These are phyloP conservation scores for Amanita subjunquillea DNA, from an alignment of 768 basidiomycete genomes.

Conservation along the genomic window DNA sequence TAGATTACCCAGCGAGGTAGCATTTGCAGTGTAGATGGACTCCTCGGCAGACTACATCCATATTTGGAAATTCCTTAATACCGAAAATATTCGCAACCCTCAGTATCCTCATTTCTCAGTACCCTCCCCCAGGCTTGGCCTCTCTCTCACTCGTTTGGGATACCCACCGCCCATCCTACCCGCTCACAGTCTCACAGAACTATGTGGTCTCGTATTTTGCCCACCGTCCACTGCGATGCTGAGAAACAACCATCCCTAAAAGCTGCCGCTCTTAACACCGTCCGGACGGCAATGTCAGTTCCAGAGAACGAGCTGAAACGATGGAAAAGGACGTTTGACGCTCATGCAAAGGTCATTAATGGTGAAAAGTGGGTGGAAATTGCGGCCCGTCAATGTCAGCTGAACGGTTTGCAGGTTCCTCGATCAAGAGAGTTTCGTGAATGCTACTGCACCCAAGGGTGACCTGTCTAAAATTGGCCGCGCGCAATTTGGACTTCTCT, in stretches of 20 bases:
- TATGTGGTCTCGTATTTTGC: constrained; percentile 35
- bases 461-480: constrained; percentile 83
- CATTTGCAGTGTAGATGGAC: constrained; percentile 12
- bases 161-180: constrained; percentile 26
- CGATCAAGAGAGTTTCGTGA: constrained; percentile 82
- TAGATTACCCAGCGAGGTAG: constrained; percentile 30
- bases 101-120: background rate
- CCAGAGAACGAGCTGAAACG: constrained; percentile 80
- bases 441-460: constrained; percentile 83
- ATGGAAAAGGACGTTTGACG: constrained; percentile 84
- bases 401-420: constrained; percentile 43
- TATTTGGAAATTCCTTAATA: background rate
- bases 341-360: constrained; percentile 60
- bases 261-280: constrained; percentile 47
- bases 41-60: background rate
- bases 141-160: constrained; percentile 7
- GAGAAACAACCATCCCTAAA: constrained; percentile 33
- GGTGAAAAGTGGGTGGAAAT: constrained; percentile 69
- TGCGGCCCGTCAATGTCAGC: constrained; percentile 12
- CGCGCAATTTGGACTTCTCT: constrained; percentile 82
- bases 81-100: background rate
- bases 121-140: constrained; percentile 1
- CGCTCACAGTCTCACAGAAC: constrained; percentile 16
- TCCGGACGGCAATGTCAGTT: constrained; percentile 57
- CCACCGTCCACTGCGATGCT: constrained; percentile 47